Conservation (phyloP, 768 basidiomycete species). For the Lyophyllum semitale region DNA sequence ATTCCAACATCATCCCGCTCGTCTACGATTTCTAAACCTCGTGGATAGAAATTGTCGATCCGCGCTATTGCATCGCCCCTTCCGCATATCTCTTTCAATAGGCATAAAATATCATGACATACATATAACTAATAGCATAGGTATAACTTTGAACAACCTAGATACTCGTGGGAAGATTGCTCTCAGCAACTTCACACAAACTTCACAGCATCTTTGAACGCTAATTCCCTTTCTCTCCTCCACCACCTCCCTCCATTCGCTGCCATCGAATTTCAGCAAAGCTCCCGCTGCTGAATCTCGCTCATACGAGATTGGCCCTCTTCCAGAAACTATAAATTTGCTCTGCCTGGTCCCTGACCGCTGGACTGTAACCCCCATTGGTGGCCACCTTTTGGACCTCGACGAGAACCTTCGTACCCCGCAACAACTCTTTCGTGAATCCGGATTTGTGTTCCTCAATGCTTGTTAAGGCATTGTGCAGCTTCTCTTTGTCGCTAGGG, state of each 20-base stretch:
- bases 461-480: background rate
- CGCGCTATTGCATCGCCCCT: background rate
- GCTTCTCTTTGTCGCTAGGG: background rate
- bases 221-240: too few species aligned
- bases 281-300: too few species aligned
- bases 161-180: background rate
- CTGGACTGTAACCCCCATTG: constrained; percentile 1
- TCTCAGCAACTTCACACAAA: too few species aligned
- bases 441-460: constrained; percentile 8
- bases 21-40: background rate
- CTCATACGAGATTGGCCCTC: too few species aligned
- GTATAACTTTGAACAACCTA: background rate
- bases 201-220: background rate
- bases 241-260: background rate
- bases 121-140: background rate
- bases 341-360: background rate
- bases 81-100: background rate
- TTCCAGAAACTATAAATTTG: constrained; percentile 4
- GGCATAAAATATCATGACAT: background rate
- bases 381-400: constrained; percentile 12
- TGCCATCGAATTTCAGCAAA: too few species aligned
- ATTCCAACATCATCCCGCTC: background rate
- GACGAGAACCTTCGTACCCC: constrained; percentile 16
- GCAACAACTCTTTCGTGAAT: constrained; percentile 19
- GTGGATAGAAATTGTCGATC: too few species aligned